Percentiles rank a stretch among this genome's conserved stretches.
Conservation (phyloP, 1,139 yeast genomes). For the Lodderomyces margitis region DNA sequence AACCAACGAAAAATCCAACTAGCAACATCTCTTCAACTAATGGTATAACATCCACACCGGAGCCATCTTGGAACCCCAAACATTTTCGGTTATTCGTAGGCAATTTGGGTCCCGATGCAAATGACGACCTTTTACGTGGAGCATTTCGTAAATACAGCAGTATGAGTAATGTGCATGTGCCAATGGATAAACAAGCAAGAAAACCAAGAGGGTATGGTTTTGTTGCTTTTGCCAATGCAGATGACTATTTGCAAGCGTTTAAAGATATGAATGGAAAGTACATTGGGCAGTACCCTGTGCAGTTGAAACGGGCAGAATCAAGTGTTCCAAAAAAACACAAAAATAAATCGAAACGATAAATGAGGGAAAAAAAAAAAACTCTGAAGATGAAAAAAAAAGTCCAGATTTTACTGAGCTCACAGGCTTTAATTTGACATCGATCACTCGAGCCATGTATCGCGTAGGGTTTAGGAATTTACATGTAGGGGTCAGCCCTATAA, state of each 20-base stretch:
- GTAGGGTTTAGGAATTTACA: neutral
- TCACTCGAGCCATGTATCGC: neutral
- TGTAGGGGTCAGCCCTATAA: neutral
- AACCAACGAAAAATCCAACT: neutral
- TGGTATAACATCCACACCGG: conserved; percentile 7
- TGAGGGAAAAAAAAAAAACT: neutral
- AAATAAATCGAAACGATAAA: conserved; percentile 10
- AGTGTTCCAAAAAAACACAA: conserved; percentile 33
- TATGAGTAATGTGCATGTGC: conserved; percentile 56
- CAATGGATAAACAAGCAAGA: conserved; percentile 41
- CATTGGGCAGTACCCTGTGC: conserved; percentile 73
- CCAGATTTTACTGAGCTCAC: no score
- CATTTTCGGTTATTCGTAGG: conserved; percentile 77
- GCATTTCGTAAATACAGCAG: conserved; percentile 54
- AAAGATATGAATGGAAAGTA: conserved; percentile 76
- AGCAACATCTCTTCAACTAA: neutral
- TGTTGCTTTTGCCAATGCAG: conserved; percentile 59
- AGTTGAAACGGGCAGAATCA: conserved; percentile 63
- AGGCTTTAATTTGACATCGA: no score
- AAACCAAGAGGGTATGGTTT: conserved; percentile 68
- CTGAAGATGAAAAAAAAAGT: neutral
- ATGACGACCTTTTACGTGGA: conserved; percentile 48
- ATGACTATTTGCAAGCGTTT: conserved; percentile 67
- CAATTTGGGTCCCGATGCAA: conserved; percentile 67
- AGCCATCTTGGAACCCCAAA: conserved; percentile 61